A percentile compares a stretch with the other conserved stretches of the same genome.
These are phyloP conservation scores for Ophiostoma montium DNA, from an alignment of 2,329 filamentous ascomycete genomes.

Conservation along the genomic window DNA sequence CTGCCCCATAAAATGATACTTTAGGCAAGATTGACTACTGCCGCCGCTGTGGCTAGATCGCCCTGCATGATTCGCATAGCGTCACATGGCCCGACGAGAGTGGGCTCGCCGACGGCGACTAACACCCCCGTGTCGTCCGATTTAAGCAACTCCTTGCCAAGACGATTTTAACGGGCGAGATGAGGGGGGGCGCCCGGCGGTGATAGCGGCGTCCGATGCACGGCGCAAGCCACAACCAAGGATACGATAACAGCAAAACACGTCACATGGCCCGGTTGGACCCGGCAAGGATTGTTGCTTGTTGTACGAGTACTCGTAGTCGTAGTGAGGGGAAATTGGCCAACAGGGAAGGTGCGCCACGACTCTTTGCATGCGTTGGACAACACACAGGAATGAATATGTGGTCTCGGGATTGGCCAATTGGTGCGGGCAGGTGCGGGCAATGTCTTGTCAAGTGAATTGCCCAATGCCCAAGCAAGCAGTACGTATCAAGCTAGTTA, in stretches of 20 bases:
- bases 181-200: conserved; percentile 3
- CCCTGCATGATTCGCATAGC: not conserved
- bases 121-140: conserved; percentile 1
- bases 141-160: not conserved
- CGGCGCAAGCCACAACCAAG: not conserved
- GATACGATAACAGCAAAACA: conserved; percentile 6
- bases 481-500: no score
- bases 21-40: no score
- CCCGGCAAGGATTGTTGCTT: conserved; percentile 3
- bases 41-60: not conserved
- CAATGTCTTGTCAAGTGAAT: not conserved
- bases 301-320: no score
- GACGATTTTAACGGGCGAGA: not conserved
- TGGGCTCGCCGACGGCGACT: conserved; percentile 1
- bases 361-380: not conserved
- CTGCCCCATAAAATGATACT: not conserved
- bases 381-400: not conserved
- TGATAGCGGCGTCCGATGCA: conserved; percentile 8
- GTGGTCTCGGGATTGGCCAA: not conserved
- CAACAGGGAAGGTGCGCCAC: not conserved
- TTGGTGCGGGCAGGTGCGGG: conserved; percentile 4
- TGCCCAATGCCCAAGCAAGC: no score
- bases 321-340: not conserved
- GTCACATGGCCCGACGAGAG: not conserved
- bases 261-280: conserved; percentile 9